Evolutionary conservation across 805 yeast species (phyloP).

Genomic region (Wickerhamiella sergipiensis): DNA sequence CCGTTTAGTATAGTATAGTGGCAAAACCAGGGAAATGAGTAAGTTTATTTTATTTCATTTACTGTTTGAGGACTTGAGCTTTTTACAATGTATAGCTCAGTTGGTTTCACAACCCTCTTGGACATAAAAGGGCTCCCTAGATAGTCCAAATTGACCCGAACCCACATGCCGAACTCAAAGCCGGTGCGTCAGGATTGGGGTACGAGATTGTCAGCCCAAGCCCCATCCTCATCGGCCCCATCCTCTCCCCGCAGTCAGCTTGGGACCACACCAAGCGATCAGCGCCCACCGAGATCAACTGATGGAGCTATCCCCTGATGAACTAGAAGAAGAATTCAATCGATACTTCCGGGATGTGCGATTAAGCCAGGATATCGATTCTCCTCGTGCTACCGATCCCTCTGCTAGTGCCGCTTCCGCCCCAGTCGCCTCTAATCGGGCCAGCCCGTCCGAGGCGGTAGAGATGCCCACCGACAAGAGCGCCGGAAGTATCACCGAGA

Average conservation of each 20-base stretch:
- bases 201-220: background rate
- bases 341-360: background rate
- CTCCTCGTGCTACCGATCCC: background rate
- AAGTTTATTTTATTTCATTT: too few relatives aligned
- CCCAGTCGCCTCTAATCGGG: background rate
- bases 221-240: too few relatives aligned
- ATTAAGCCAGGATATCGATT: background rate
- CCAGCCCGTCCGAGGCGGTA: background rate
- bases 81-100: too few relatives aligned
- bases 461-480: background rate
- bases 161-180: too few relatives aligned
- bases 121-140: too few relatives aligned
- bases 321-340: background rate
- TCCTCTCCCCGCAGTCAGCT: background rate
- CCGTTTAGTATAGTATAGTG: too few relatives aligned
- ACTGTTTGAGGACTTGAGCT: too few relatives aligned
- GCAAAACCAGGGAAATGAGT: too few relatives aligned
- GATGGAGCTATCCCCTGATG: background rate
- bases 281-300: background rate
- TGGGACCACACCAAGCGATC: too few relatives aligned
- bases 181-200: background rate
- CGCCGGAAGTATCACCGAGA: conserved; percentile 2
- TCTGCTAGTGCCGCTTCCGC: background rate
- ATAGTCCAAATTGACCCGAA: too few relatives aligned
- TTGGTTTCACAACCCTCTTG: too few relatives aligned